Base-by-base conservation (phyloP, 805 yeast species). In the Hanseniaspora singularis region DNA sequence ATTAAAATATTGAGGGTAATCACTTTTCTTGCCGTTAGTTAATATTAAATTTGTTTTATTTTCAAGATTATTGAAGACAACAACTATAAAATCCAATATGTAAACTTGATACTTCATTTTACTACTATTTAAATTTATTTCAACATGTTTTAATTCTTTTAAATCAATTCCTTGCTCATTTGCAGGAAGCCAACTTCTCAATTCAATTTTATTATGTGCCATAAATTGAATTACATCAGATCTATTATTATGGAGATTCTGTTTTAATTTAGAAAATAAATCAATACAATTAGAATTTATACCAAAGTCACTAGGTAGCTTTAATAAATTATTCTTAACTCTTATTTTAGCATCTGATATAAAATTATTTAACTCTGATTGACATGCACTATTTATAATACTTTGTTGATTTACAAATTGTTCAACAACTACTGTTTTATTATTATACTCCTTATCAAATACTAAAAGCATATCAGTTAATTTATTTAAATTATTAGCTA, bases 281-380 rank as follows among this genome's bases (percentile, higher is more conserved):
- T 81, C 89, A n/a, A 79, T 78, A 0, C 84, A 79, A 14, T 77
- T 70, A 55, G 79, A 87, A 36, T 82, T 72, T 38, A 85, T 74
- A 44, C 83, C 82, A 53, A 72, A 73, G 51, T 85, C 95, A 39
- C 71, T 70, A 10, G 85, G 81, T 33, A 80, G 57, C 54, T 45
- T 55, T 56, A 10, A 51, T 51, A n/a, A 45, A 28, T 27, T 40
- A 41, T 18, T 52, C 49, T 45, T 55, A 55, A 26, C 55, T 52
- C 12, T 48, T 39, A 8, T 26, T 27, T 28, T 27, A 3, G 37
- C 28, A 12, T 65, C 65, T 1, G 65, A 65, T 7, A 71, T 44
- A 6, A 67, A 51, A 1, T 65, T 62, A 12, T 58, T 53, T 38
- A 68, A 56, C 7, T 23, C 50, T 34, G 33, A 36, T 44, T 33